Evolutionary conservation across 2,329 filamentous ascomycete species (phyloP).

Genomic region (Hortaea werneckii): DNA sequence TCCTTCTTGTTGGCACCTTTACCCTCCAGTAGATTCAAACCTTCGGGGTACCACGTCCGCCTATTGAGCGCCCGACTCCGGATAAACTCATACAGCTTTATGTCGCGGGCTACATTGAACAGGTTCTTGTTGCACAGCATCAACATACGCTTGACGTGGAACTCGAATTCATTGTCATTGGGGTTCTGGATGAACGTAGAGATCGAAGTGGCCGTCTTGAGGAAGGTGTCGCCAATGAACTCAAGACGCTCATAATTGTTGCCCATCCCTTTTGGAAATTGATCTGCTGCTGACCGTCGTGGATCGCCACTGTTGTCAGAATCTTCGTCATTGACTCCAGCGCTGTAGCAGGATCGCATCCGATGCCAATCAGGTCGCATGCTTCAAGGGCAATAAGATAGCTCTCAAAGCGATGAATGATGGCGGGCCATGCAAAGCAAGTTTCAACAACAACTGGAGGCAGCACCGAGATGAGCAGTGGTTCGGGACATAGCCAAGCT

Average conservation of each 20-base stretch:
- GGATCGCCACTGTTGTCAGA: conserved; percentile 72
- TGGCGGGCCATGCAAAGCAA: conserved; percentile 67
- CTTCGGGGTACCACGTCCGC: conserved; percentile 80
- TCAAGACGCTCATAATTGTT: conserved; percentile 92
- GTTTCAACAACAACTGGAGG: conserved; percentile 60
- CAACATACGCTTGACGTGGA: conserved; percentile 82
- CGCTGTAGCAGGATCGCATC: conserved; percentile 57
- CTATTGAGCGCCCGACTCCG: conserved; percentile 73
- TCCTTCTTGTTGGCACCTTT: conserved; percentile 34
- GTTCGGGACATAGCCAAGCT: conserved; percentile 62
- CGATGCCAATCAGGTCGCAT: conserved; percentile 53
- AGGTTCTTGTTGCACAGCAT: conserved; percentile 88
- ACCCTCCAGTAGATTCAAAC: conserved; percentile 61
- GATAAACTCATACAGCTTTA: conserved; percentile 63
- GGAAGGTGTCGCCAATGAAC: conserved; percentile 83
- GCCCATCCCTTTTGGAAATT: conserved; percentile 79
- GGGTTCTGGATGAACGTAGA: conserved; percentile 70
- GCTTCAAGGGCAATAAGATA: conserved; percentile 72
- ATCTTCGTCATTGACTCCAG: conserved; percentile 87
- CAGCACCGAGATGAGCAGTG: conserved; percentile 64
- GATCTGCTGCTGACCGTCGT: conserved; percentile 50
- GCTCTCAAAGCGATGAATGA: conserved; percentile 74
- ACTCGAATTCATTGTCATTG: conserved; percentile 70
- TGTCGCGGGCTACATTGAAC: conserved; percentile 61
- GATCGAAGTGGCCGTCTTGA: conserved; percentile 93